A percentile compares a stretch with the other conserved stretches of the same genome.
These are phyloP conservation scores for Triticum timopheevii DNA, from an alignment of 176 grass and related monocot genomes.

Conservation along the genomic window DNA sequence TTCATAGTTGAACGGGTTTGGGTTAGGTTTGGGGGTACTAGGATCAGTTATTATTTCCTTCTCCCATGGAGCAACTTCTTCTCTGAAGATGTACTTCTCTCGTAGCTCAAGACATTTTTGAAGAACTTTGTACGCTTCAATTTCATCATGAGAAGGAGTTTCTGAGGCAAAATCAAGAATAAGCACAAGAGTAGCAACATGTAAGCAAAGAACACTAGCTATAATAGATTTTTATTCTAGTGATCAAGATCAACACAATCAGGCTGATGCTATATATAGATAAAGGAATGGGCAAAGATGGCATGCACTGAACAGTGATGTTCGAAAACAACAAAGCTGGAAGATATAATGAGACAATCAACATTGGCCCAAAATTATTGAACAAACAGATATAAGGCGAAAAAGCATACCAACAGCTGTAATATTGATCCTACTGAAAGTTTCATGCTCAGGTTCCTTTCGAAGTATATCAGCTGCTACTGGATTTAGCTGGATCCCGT, in stretches of 20 bases:
- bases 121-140: constrained; percentile 84
- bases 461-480: constrained; percentile 94
- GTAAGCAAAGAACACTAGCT: not conserved
- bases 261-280: not conserved
- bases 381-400: constrained; percentile 6
- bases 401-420: constrained; percentile 69
- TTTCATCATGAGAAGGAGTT: constrained; percentile 75
- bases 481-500: constrained; percentile 72
- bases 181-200: not conserved
- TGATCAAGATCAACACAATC: not conserved
- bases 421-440: constrained; percentile 77
- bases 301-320: not conserved
- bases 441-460: constrained; percentile 87
- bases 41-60: constrained; percentile 96
- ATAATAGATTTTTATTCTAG: not conserved
- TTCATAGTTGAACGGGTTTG: constrained; percentile 72
- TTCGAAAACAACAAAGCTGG: not conserved
- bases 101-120: constrained; percentile 92
- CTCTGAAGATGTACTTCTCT: constrained; percentile 81
- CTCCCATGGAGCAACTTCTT: constrained; percentile 94
- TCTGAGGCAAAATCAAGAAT: constrained; percentile 41
- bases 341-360: not conserved
- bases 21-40: constrained; percentile 88
- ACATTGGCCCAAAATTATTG: not conserved
- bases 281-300: not conserved